Percentiles rank a stretch among this genome's conserved stretches.
phyloP scores from a whole-genome alignment of 495 filamentous ascomycete species.

The Annulohypoxylon maeteangense region DNA sequence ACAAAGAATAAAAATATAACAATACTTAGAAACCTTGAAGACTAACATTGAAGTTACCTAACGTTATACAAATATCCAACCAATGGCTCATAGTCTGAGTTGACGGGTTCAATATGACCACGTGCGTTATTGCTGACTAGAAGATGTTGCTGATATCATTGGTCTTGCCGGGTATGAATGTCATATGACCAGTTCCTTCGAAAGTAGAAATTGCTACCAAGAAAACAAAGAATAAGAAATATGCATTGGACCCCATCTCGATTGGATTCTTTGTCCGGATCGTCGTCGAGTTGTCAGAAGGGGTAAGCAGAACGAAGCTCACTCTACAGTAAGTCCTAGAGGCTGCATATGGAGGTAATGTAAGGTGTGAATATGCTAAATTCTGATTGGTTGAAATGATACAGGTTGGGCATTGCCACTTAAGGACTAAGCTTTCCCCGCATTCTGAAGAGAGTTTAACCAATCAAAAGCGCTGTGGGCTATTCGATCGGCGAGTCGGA shows the following conservation, averaged over 20 bases:
- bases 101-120: not conserved
- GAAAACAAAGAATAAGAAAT: constrained; percentile 18
- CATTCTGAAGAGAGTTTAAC: constrained; percentile 19
- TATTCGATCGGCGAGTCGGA: constrained; percentile 35
- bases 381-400: constrained; percentile 20
- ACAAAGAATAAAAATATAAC: not conserved
- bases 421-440: constrained; percentile 35
- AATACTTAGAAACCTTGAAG: not conserved
- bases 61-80: not conserved
- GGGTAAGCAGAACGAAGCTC: not conserved
- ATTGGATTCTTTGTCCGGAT: constrained; percentile 27
- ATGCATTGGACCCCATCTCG: not conserved
- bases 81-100: not conserved
- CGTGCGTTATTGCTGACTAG: not conserved
- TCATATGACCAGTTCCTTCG: constrained; percentile 11
- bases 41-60: not conserved
- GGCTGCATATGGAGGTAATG: constrained; percentile 4
- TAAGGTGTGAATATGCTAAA: constrained; percentile 3
- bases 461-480: constrained; percentile 13
- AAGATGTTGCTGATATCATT: not conserved
- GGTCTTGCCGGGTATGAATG: not conserved
- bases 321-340: constrained; percentile 9
- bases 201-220: not conserved
- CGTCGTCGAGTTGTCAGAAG: constrained; percentile 24
- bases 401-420: constrained; percentile 26